phyloP scores from a whole-genome alignment of 257 asterid species.

The Ocimum tenuiflorum region DNA sequence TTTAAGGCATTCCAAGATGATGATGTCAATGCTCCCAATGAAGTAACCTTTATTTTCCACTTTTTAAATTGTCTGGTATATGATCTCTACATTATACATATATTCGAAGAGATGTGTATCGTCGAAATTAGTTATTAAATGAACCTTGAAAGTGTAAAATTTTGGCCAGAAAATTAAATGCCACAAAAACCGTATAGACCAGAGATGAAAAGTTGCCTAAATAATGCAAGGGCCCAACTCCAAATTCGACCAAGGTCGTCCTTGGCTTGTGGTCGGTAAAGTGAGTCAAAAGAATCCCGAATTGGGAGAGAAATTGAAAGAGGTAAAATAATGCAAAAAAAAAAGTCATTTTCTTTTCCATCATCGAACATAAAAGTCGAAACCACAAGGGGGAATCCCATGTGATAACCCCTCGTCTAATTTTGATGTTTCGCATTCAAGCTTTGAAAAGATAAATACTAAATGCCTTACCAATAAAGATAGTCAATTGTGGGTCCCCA shows the following conservation, averaged over 20 bases:
- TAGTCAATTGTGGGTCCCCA: neutral
- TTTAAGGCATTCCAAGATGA: neutral
- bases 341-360: neutral
- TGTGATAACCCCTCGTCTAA: neutral
- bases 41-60: no score
- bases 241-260: neutral
- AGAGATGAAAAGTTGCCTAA: neutral
- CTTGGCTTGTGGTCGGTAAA: conserved; percentile 11
- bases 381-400: conserved; percentile 12
- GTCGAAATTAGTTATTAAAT: no score
- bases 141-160: no score
- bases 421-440: neutral
- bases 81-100: no score
- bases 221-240: neutral
- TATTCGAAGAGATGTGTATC: no score
- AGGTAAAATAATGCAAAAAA: no score
- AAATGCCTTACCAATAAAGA: neutral
- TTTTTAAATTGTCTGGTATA: neutral
- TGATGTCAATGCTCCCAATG: neutral
- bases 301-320: neutral
- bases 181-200: no score
- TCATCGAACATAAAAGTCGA: neutral
- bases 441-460: neutral
- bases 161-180: no score
- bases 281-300: neutral